These are phyloP conservation scores for Linderina pennispora DNA, from an alignment of 192 early-diverging fungal genomes.

Conservation along the genomic window DNA sequence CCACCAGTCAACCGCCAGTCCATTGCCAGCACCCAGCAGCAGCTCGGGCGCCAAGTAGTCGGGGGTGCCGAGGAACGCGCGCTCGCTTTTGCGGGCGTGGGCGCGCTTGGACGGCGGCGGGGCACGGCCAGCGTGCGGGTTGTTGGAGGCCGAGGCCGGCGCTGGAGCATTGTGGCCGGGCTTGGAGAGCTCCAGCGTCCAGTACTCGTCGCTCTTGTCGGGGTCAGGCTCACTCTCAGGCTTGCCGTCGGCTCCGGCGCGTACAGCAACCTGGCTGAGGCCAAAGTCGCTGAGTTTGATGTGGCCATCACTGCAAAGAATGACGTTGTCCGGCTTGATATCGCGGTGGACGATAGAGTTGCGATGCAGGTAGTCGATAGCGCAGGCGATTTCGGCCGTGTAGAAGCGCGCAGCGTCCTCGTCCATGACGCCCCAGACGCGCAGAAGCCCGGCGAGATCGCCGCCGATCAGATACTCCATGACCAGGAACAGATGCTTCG, in stretches of 20 bases:
- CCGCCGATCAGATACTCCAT: slow-evolving; percentile 93
- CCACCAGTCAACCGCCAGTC: slow-evolving; percentile 93
- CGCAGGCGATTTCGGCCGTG: slow-evolving; percentile 80
- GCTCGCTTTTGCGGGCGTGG: slow-evolving; percentile 41
- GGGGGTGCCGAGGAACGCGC: slow-evolving; percentile 72
- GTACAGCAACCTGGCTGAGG: slow-evolving; percentile 72
- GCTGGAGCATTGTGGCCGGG: slow-evolving; percentile 12
- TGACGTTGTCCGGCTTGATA: slow-evolving; percentile 77
- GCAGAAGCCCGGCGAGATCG: slow-evolving; percentile 71
- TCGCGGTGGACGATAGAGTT: slow-evolving; percentile 89
- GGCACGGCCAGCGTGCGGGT: slow-evolving; percentile 21
- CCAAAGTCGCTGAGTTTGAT: slow-evolving; percentile 97
- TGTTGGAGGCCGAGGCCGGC: slow-evolving; percentile 5
- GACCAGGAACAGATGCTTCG: slow-evolving; percentile 80
- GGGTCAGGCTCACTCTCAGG: slow-evolving; percentile 13
- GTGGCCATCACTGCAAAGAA: slow-evolving; percentile 82
- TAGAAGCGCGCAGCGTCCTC: slow-evolving; percentile 83
- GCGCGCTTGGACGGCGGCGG: slow-evolving; percentile 41
- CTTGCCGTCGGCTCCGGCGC: slow-evolving; percentile 18
- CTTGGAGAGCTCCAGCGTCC: slow-evolving; percentile 17
- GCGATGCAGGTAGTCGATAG: slow-evolving; percentile 84
- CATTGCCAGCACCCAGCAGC: slow-evolving; percentile 78
- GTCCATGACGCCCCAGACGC: slow-evolving; percentile 71
- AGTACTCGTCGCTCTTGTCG: slow-evolving; percentile 35
- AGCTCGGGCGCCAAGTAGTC: slow-evolving; percentile 95